Evolutionary conservation across 257 asterid species (phyloP).

Genomic region (Nicotiana benthamiana): DNA sequence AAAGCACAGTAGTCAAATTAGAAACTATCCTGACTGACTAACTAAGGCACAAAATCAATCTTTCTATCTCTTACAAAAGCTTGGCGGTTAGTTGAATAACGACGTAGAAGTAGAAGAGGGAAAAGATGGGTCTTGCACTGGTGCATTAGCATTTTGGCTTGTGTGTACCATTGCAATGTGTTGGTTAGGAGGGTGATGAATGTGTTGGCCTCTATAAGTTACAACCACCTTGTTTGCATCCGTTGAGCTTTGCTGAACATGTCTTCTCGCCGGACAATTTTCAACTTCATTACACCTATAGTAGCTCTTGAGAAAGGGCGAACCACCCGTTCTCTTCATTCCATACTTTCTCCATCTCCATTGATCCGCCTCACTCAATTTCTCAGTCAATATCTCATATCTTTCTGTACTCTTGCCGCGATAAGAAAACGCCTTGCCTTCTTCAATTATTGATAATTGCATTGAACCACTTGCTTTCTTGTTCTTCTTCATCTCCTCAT

Average conservation of each 20-base stretch:
- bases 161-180: neutral
- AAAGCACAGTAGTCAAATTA: neutral
- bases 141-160: neutral
- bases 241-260: conserved; percentile 5
- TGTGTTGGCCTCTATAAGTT: conserved; percentile 7
- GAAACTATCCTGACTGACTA: neutral
- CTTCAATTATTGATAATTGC: neutral
- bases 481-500: neutral
- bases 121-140: neutral
- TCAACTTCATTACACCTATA: conserved; percentile 2
- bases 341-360: conserved; percentile 14
- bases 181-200: neutral
- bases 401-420: neutral
- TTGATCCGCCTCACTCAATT: conserved; percentile 6
- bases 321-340: neutral
- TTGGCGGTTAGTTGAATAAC: neutral
- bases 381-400: conserved; percentile 6
- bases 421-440: neutral
- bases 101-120: conserved; percentile 1
- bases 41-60: neutral
- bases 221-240: conserved; percentile 4
- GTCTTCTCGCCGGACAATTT: conserved; percentile 12
- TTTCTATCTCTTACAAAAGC: neutral
- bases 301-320: conserved; percentile 3
- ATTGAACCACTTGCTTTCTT: neutral